A percentile compares a stretch with the other conserved stretches of the same genome.
Conservation (phyloP, 768 basidiomycete species). For the Auriculariales sp. region DNA sequence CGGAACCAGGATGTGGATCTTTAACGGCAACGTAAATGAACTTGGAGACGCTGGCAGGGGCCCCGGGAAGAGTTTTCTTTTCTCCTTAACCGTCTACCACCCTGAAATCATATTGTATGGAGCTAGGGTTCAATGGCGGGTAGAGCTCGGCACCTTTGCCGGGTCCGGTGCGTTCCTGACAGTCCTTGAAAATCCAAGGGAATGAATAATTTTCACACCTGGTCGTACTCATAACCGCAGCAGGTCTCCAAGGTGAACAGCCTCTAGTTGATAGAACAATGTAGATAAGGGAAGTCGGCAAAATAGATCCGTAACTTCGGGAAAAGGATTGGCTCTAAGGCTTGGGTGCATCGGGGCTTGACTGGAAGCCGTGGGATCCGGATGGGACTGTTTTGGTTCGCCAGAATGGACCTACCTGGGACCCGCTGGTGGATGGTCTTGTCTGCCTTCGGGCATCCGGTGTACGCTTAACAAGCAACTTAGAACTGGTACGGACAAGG, state of each 20-base stretch:
- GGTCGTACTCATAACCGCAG: conserved; percentile 69
- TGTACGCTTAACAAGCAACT: conserved; percentile 50
- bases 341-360: conserved; percentile 66
- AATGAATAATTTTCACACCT: conserved; percentile 54
- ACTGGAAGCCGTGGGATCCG: conserved; percentile 53
- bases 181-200: conserved; percentile 73
- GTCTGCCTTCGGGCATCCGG: conserved; percentile 47
- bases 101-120: conserved; percentile 63
- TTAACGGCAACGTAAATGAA: conserved; percentile 58
- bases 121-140: conserved; percentile 60
- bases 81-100: conserved; percentile 60
- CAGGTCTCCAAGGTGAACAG: conserved; percentile 73
- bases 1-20: conserved; percentile 60
- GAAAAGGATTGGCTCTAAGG: conserved; percentile 72
- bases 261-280: conserved; percentile 71
- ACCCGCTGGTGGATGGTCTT: conserved; percentile 28
- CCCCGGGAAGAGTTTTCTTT: conserved; percentile 70
- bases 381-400: conserved; percentile 58
- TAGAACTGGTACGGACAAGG: conserved; percentile 70
- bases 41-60: conserved; percentile 44
- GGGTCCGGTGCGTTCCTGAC: conserved; percentile 60
- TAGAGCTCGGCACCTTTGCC: conserved; percentile 58
- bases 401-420: conserved; percentile 28
- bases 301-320: conserved; percentile 72
- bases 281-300: conserved; percentile 72